phyloP scores from a whole-genome alignment of 2,329 filamentous ascomycete genomes.

The Xylariaceae sp. region DNA sequence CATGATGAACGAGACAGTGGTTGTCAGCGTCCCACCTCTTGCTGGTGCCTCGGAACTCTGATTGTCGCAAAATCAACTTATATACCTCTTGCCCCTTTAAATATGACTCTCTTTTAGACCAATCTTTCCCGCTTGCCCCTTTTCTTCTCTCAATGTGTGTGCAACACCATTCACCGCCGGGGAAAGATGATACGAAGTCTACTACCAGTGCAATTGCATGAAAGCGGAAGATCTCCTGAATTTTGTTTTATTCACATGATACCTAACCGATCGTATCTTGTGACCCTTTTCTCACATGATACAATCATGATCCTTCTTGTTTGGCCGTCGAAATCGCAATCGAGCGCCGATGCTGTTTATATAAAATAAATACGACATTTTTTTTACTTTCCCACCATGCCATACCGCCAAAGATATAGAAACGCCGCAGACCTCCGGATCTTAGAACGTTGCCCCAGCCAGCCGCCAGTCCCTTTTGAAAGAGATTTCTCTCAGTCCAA shows the following conservation, averaged over 20 bases:
- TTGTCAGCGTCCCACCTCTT: constrained; percentile 39
- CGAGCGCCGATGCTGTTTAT: background rate
- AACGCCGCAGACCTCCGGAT: background rate
- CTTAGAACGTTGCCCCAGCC: background rate
- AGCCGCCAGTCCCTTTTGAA: background rate
- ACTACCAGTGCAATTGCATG: background rate
- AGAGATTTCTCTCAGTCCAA: constrained; percentile 19
- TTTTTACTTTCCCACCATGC: no score
- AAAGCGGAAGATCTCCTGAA: no score
- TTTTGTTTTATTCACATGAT: background rate
- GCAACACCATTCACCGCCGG: background rate
- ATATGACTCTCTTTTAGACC: no score
- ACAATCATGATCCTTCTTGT: background rate
- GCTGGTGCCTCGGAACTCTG: constrained; percentile 8
- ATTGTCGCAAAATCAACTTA: background rate
- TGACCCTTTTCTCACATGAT: background rate
- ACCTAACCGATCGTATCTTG: background rate
- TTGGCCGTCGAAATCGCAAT: background rate
- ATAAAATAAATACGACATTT: background rate
- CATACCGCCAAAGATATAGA: background rate
- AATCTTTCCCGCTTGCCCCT: no score
- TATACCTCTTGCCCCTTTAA: no score
- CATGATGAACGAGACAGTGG: constrained; percentile 41
- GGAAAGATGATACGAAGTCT: background rate
- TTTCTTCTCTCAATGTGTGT: background rate